phyloP scores from a whole-genome alignment of 768 basidiomycete species.

The Panus rudis region DNA sequence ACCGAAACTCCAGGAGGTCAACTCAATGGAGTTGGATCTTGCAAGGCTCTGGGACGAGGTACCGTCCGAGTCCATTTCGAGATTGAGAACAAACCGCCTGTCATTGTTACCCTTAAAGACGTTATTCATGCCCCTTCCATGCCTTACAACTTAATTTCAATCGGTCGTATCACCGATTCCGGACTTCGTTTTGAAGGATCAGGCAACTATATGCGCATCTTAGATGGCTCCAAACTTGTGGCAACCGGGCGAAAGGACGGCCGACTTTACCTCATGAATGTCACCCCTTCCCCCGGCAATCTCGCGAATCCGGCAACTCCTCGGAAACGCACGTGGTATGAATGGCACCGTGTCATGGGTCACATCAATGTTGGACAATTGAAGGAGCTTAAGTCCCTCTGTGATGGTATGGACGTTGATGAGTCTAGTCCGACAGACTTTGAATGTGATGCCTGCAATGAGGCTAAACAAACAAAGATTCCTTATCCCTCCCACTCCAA shows the following conservation, averaged over 20 bases:
- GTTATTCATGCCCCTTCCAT: slow-evolving; percentile 1
- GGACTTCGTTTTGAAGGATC: not conserved
- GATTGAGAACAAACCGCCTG: not conserved
- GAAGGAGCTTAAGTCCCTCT: not conserved
- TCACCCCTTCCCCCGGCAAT: not conserved
- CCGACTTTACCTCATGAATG: not conserved
- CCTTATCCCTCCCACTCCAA: slow-evolving; percentile 17
- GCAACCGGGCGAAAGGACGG: not conserved
- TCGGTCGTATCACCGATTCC: not conserved
- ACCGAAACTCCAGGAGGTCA: slow-evolving; percentile 2
- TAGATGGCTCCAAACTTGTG: not conserved
- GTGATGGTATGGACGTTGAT: slow-evolving; percentile 7
- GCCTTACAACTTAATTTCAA: not conserved
- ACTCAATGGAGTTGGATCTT: slow-evolving; percentile 1
- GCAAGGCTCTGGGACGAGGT: not conserved
- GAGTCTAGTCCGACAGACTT: not conserved
- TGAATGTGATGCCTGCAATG: slow-evolving; percentile 37
- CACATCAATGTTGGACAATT: slow-evolving; percentile 1
- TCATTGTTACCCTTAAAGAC: not conserved
- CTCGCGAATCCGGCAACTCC: slow-evolving; percentile 4
- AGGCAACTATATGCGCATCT: not conserved
- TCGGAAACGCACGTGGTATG: slow-evolving; percentile 7
- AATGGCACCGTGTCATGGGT: slow-evolving; percentile 5
- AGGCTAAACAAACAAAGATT: slow-evolving; percentile 32
- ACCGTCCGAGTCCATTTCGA: not conserved